Conservation (phyloP, 768 basidiomycete species). For the Obba rivulosa region DNA sequence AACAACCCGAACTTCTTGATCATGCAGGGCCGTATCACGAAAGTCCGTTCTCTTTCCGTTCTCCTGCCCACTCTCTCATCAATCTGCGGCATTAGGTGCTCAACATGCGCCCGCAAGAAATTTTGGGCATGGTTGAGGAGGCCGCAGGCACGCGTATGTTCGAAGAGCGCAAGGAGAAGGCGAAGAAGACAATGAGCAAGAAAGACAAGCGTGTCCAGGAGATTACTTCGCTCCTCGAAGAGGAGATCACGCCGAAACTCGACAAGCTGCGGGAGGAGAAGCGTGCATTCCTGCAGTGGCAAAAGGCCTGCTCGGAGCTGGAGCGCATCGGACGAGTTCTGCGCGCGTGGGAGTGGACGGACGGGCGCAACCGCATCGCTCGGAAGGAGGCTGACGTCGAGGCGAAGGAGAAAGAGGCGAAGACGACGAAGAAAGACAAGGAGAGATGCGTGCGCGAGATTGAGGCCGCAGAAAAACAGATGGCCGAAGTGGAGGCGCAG, state of each 20-base stretch:
- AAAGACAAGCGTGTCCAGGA: constrained; percentile 96
- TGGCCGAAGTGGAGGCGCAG: constrained; percentile 60
- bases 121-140: constrained; percentile 97
- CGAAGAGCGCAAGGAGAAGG: constrained; percentile 96
- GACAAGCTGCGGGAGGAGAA: constrained; percentile 89
- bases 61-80: background rate
- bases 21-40: constrained; percentile 99
- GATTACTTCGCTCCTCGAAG: constrained; percentile 68
- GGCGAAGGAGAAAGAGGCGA: constrained; percentile 43
- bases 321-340: constrained; percentile 79
- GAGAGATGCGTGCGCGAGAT: constrained; percentile 49
- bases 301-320: constrained; percentile 83
- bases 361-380: constrained; percentile 45
- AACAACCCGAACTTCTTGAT: constrained; percentile 99
- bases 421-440: constrained; percentile 39
- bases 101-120: constrained; percentile 98
- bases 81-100: constrained; percentile 49
- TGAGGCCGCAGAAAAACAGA: constrained; percentile 62
- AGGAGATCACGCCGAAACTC: constrained; percentile 94
- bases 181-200: constrained; percentile 91
- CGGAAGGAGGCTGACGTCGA: constrained; percentile 54
- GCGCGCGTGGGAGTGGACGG: constrained; percentile 86
- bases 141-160: constrained; percentile 99
- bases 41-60: constrained; percentile 41
- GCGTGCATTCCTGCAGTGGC: constrained; percentile 81